Conservation (phyloP, 2,329 filamentous ascomycete genomes). For the Colletotrichum euphorbiae region DNA sequence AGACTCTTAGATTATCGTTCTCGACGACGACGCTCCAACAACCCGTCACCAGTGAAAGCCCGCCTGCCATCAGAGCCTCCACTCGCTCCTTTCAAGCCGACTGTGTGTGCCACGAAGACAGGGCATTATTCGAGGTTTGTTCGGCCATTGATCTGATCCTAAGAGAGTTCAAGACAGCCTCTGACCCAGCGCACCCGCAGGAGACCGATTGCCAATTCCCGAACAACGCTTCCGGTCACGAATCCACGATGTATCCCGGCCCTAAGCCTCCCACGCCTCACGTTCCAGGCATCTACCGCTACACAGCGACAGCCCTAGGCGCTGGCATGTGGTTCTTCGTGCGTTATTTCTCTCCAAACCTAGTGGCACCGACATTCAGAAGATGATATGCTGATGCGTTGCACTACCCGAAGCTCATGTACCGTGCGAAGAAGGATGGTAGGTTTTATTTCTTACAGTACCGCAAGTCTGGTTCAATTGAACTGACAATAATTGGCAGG, state of each 20-base stretch:
- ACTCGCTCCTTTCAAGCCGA: neutral
- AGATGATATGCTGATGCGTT: conserved; percentile 37
- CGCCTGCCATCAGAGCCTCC: neutral
- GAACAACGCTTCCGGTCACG: conserved; percentile 15
- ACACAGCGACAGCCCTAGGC: conserved; percentile 86
- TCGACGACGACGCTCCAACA: neutral
- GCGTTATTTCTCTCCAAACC: conserved; percentile 54
- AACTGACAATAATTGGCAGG: conserved; percentile 53
- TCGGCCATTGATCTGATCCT: too few species aligned
- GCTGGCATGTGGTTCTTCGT: conserved; percentile 99
- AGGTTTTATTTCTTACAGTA: conserved; percentile 42
- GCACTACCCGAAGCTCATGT: conserved; percentile 77
- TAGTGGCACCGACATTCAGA: neutral
- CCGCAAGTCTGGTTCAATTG: neutral
- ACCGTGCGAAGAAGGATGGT: conserved; percentile 96
- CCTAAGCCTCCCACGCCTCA: conserved; percentile 59
- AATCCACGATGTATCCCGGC: conserved; percentile 29
- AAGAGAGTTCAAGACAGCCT: neutral
- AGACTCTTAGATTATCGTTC: conserved; percentile 5
- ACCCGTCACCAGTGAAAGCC: too few species aligned
- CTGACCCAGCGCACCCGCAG: conserved; percentile 9
- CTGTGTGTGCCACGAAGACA: neutral
- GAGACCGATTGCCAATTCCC: neutral
- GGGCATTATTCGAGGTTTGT: conserved; percentile 18
- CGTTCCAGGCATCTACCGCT: conserved; percentile 77